These are phyloP conservation scores for Phyllosticta capitalensis DNA, from an alignment of 2,329 filamentous ascomycete species.

Conservation along the genomic window DNA sequence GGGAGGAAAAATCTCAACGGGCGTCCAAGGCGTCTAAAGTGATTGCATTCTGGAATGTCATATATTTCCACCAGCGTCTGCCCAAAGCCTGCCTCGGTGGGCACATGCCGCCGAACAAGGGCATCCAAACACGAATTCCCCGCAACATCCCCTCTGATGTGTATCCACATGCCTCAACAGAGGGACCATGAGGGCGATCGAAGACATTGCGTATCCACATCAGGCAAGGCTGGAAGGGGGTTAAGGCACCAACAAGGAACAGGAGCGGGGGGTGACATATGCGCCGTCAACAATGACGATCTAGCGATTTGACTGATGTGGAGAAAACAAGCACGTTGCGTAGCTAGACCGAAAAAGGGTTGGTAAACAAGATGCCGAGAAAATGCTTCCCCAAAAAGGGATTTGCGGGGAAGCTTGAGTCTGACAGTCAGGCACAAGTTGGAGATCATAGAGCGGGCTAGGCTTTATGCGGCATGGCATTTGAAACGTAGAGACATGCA, in stretches of 20 bases:
- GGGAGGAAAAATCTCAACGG: not conserved
- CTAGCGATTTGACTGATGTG: not conserved
- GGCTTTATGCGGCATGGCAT: not conserved
- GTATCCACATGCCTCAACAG: not conserved
- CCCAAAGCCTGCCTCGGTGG: not conserved
- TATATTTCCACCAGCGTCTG: not conserved
- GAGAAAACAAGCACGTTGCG: not conserved
- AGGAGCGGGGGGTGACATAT: not conserved
- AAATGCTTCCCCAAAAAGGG: not conserved
- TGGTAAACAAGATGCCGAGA: not conserved
- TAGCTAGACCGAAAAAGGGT: not conserved
- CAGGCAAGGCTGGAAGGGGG: not conserved
- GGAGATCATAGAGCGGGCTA: not conserved
- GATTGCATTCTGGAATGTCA: not conserved
- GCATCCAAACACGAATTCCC: not conserved
- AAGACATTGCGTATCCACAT: not conserved
- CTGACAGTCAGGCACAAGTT: conserved; percentile 11
- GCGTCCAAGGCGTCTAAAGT: not conserved
- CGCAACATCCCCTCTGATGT: not conserved
- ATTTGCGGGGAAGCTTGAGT: conserved; percentile 12
- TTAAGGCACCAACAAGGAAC: conserved; percentile 3
- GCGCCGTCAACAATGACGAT: not conserved
- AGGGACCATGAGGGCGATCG: not conserved
- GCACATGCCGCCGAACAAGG: conserved; percentile 5
- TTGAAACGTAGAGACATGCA: not conserved